Percentiles rank a stretch among this genome's conserved stretches.
phyloP scores from a whole-genome alignment of 495 filamentous ascomycete species.

The Aspergillus nanangensis region DNA sequence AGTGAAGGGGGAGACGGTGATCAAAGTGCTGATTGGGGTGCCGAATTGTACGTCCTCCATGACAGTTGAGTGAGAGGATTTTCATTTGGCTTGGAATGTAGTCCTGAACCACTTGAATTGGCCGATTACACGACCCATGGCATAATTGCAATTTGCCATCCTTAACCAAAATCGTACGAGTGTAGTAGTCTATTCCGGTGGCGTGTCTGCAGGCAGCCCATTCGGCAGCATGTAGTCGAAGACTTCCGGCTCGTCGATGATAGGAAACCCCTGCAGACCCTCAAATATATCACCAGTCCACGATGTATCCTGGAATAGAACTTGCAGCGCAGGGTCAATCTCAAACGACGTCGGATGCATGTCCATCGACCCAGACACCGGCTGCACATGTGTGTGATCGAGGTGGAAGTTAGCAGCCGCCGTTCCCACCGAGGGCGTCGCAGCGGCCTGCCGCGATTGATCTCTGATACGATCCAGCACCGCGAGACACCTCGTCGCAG shows the following conservation, averaged over 20 bases:
- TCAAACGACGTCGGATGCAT: slow-evolving; percentile 3
- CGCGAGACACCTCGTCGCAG: slow-evolving; percentile 13
- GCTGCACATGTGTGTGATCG: background rate
- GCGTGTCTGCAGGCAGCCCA: too few species aligned
- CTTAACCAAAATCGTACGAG: too few species aligned
- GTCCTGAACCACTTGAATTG: too few species aligned
- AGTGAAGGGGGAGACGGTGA: too few species aligned
- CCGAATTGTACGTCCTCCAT: too few species aligned
- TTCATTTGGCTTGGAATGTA: too few species aligned
- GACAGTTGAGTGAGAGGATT: too few species aligned
- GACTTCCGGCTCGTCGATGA: slow-evolving; percentile 11
- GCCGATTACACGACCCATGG: too few species aligned
- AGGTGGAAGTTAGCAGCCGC: too few species aligned
- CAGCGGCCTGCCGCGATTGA: background rate
- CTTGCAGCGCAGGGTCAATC: slow-evolving; percentile 16
- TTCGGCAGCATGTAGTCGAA: slow-evolving; percentile 16
- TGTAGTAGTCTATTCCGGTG: too few species aligned
- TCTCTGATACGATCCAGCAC: slow-evolving; percentile 14
- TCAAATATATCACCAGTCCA: slow-evolving; percentile 16
- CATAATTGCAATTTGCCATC: too few species aligned
- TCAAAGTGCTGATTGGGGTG: too few species aligned
- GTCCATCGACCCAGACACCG: background rate
- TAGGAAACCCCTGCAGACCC: slow-evolving; percentile 14
- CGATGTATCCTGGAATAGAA: slow-evolving; percentile 16
- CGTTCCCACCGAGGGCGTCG: background rate